phyloP scores from a whole-genome alignment of 768 basidiomycete genomes.

The Exidia glandulosa region DNA sequence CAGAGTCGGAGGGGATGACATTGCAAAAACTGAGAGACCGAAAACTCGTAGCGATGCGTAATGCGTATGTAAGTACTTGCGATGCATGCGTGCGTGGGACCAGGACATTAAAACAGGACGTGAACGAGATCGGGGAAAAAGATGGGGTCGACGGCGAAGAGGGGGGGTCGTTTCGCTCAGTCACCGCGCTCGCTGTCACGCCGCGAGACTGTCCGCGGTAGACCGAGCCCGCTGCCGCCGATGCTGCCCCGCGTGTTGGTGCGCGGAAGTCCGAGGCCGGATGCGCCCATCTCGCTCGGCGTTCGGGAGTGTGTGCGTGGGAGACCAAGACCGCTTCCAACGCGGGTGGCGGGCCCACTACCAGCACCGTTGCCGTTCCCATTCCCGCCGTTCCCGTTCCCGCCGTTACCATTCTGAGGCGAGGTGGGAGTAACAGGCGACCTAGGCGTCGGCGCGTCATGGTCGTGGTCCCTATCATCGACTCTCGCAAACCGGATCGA shows the following conservation, averaged over 20 bases:
- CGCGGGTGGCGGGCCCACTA: neutral
- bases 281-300: neutral
- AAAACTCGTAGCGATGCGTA: too few relatives aligned
- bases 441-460: neutral
- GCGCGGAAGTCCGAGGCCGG: neutral
- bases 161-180: too few relatives aligned
- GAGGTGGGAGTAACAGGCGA: neutral
- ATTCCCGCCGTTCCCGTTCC: neutral
- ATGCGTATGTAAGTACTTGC: too few relatives aligned
- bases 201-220: neutral
- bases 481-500: slow-evolving; percentile 27
- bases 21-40: too few relatives aligned
- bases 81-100: too few relatives aligned
- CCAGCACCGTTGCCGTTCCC: neutral
- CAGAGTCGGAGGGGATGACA: too few relatives aligned
- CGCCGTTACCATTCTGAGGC: too few relatives aligned
- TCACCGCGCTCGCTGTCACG: neutral
- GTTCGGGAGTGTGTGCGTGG: neutral
- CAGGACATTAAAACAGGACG: too few relatives aligned
- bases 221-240: neutral
- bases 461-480: neutral
- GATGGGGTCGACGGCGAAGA: too few relatives aligned
- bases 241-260: neutral
- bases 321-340: neutral
- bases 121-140: too few relatives aligned